These are phyloP conservation scores for Kazachstania kunashirensis DNA, from an alignment of 805 yeast genomes.

Conservation along the genomic window DNA sequence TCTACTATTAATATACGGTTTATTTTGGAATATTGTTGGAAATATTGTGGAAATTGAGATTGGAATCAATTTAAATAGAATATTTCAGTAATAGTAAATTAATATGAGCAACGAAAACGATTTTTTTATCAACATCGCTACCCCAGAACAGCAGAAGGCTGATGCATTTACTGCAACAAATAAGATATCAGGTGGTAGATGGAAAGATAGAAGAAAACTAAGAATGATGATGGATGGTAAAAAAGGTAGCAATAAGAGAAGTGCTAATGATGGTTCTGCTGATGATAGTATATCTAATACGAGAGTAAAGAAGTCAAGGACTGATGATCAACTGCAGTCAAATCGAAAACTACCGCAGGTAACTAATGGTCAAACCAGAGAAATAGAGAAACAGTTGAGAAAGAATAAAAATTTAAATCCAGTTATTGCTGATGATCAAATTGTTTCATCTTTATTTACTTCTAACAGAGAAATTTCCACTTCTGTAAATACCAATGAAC, in stretches of 20 bases:
- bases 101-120: constrained; percentile 27
- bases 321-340: background rate
- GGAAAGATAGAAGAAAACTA: constrained; percentile 70
- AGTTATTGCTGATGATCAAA: constrained; percentile 32
- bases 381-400: constrained; percentile 4
- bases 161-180: constrained; percentile 13
- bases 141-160: constrained; percentile 22
- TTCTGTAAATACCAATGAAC: constrained; percentile 29
- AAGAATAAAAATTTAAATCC: constrained; percentile 6
- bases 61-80: too few relatives aligned
- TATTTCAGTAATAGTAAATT: background rate
- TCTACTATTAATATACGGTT: too few relatives aligned
- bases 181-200: constrained; percentile 61
- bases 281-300: background rate
- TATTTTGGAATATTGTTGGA: too few relatives aligned
- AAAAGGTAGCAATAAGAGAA: constrained; percentile 15
- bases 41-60: too few relatives aligned
- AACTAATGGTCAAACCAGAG: constrained; percentile 5
- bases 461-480: constrained; percentile 46
- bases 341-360: background rate
- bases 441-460: constrained; percentile 79
- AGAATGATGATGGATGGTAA: constrained; percentile 42
- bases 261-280: background rate
- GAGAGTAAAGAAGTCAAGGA: background rate
- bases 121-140: constrained; percentile 63